phyloP scores from a whole-genome alignment of 768 basidiomycete species.

The Lentinus tigrinus region DNA sequence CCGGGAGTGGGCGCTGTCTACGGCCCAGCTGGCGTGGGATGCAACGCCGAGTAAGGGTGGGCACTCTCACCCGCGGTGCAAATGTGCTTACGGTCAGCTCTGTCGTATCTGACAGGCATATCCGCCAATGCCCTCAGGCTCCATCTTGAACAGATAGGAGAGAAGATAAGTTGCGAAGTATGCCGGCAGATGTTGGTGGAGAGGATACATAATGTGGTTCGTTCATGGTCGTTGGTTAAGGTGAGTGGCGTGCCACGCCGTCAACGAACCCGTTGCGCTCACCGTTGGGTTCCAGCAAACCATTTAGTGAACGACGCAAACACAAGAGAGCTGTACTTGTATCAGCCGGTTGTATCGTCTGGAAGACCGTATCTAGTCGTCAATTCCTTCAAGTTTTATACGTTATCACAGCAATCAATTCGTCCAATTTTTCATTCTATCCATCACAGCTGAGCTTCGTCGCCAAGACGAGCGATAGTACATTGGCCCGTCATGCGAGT shows the following conservation, averaged over 20 bases:
- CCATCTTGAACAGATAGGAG: conserved; percentile 63
- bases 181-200: conserved; percentile 60
- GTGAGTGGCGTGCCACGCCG: conserved; percentile 30
- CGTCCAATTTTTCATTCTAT: too few species aligned
- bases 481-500: too few species aligned
- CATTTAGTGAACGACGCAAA: too few species aligned
- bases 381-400: too few species aligned
- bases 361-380: too few species aligned
- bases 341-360: too few species aligned
- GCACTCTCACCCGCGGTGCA: neutral
- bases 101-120: conserved; percentile 45
- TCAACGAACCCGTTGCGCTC: neutral
- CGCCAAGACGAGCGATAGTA: too few species aligned
- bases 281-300: neutral
- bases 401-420: too few species aligned
- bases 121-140: conserved; percentile 68
- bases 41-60: conserved; percentile 22
- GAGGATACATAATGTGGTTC: conserved; percentile 59
- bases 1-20: conserved; percentile 31
- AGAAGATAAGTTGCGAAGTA: conserved; percentile 61
- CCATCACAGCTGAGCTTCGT: too few species aligned
- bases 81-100: neutral
- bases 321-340: too few species aligned
- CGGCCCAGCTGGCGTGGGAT: conserved; percentile 31
- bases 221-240: conserved; percentile 77